A percentile compares a stretch with the other conserved stretches of the same genome.
phyloP scores from a whole-genome alignment of 164 flowering plant species.

The Berberis vulgaris region DNA sequence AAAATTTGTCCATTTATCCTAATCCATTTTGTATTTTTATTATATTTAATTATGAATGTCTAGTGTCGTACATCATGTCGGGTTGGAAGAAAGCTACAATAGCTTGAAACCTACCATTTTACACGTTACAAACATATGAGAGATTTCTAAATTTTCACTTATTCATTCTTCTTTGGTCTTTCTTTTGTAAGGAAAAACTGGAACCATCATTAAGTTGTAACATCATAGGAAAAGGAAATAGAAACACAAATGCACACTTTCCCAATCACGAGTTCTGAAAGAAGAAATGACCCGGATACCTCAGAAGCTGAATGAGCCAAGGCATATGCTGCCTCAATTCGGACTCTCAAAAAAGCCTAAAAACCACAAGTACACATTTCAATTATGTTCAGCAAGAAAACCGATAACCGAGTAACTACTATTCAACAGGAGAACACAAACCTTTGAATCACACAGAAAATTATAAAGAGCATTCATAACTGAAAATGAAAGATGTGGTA shows the following conservation, averaged over 20 bases:
- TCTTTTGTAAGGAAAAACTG: too few species aligned
- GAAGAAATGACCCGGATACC: conserved; percentile 35
- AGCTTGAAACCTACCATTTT: not conserved
- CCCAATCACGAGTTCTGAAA: not conserved
- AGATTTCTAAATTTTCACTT: too few species aligned
- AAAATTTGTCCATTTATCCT: too few species aligned
- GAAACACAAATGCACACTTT: not conserved
- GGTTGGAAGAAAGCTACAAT: not conserved
- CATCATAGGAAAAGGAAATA: not conserved
- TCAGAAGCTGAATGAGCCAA: conserved; percentile 82
- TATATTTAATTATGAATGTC: not conserved
- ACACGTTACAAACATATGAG: not conserved
- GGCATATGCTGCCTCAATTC: conserved; percentile 91
- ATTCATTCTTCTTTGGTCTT: too few species aligned
- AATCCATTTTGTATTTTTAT: too few species aligned
- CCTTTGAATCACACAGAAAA: conserved; percentile 84
- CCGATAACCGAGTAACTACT: not conserved
- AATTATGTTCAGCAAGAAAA: not conserved
- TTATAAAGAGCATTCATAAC: conserved; percentile 72
- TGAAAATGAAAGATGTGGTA: conserved; percentile 65
- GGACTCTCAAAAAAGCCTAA: conserved; percentile 95
- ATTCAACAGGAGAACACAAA: conserved; percentile 9
- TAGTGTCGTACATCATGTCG: not conserved
- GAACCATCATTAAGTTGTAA: too few species aligned
- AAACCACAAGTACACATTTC: conserved; percentile 6